phyloP scores from a whole-genome alignment of 75 land plant species.

The Sequoiadendron giganteum region DNA sequence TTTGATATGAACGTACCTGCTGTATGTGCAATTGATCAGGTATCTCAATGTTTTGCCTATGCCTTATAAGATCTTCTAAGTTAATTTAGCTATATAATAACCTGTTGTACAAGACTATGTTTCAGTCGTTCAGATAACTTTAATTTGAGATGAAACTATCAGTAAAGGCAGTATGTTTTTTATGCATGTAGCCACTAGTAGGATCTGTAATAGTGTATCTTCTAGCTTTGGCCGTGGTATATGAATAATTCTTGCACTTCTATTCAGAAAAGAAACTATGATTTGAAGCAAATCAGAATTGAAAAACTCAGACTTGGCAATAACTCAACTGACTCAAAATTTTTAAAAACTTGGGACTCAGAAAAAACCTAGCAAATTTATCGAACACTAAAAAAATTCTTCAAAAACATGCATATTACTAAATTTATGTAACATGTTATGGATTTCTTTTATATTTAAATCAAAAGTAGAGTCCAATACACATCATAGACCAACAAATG shows the following conservation, averaged over 20 bases:
- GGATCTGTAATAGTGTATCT: neutral
- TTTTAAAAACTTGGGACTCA: no score
- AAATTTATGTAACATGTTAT: no score
- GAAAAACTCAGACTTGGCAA: no score
- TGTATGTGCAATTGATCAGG: constrained; percentile 93
- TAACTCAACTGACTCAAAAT: no score
- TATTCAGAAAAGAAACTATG: neutral
- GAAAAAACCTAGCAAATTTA: no score
- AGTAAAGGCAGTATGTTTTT: neutral
- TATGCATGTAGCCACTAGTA: neutral
- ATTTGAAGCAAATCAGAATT: neutral
- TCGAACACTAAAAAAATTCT: no score
- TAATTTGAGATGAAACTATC: neutral
- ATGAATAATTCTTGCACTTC: neutral
- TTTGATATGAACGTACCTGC: constrained; percentile 95
- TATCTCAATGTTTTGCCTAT: constrained; percentile 2
- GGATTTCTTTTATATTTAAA: no score
- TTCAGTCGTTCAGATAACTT: neutral
- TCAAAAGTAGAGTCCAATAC: no score
- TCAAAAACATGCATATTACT: no score
- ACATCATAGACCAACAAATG: no score
- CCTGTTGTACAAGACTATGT: neutral
- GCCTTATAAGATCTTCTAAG: neutral
- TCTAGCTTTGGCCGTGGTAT: neutral
- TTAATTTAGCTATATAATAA: neutral